A percentile compares a stretch with the other conserved stretches of the same genome.
phyloP scores from a whole-genome alignment of 164 flowering plant species.

The Amborella trichopoda region DNA sequence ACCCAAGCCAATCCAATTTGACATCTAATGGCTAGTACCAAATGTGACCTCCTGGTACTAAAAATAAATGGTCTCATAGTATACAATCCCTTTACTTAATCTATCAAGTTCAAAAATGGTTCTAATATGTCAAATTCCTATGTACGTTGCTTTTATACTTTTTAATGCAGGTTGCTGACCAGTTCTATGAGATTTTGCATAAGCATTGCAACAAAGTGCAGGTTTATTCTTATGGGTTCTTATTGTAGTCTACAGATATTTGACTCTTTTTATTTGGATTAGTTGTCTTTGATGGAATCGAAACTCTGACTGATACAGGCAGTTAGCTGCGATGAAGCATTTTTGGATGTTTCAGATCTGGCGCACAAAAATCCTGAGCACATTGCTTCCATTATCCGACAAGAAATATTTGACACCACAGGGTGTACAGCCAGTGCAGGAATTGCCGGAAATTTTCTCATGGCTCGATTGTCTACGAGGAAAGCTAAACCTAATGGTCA shows the following conservation, averaged over 20 bases:
- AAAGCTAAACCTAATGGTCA: conserved; percentile 91
- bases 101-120: too few species aligned
- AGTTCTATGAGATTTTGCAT: conserved; percentile 77
- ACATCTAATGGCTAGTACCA: too few species aligned
- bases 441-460: conserved; percentile 69
- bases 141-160: too few species aligned
- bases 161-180: conserved; percentile 83
- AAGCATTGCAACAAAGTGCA: conserved; percentile 82
- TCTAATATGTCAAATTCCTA: too few species aligned
- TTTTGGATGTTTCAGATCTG: conserved; percentile 57
- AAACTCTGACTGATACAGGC: conserved; percentile 37
- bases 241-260: too few species aligned
- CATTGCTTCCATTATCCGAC: conserved; percentile 59
- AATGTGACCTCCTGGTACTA: too few species aligned
- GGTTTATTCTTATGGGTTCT: conserved; percentile 36
- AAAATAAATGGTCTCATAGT: too few species aligned
- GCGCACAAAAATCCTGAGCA: conserved; percentile 44
- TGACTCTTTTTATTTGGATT: neutral
- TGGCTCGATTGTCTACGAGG: conserved; percentile 94
- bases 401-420: conserved; percentile 65
- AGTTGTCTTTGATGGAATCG: neutral
- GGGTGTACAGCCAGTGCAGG: conserved; percentile 96
- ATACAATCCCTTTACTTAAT: too few species aligned
- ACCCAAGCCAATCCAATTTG: too few species aligned
- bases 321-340: conserved; percentile 97